Base-by-base conservation (phyloP, 1,284 basidiomycete genomes). In the Waitea zeae region DNA sequence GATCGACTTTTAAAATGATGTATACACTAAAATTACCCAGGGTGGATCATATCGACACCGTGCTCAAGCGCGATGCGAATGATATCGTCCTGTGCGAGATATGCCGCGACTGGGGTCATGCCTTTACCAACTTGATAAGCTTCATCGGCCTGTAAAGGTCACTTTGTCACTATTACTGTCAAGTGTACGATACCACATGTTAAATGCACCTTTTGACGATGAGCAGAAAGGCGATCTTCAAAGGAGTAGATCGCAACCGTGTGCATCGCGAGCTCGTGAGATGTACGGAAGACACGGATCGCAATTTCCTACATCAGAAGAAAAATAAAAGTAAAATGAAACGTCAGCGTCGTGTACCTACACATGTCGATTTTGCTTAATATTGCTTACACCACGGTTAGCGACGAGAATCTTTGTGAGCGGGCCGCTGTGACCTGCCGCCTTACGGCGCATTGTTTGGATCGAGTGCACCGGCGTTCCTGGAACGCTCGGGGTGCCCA, bases 41-140 rank as follows among this genome's bases (percentile, higher is more conserved):
- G 92, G 59, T 97, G 95, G 53, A 99, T 98, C 93, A 98, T 97
- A 54, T 98, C 92, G 28, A 98, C 93, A 28, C 87, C 88, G 59
- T 96, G 89, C 57, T 98, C 92, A 34, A 95, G 67, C 19, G 90
- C 90, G 47, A 90, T 82, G 41, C 77, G 67, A 57, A 99, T 87
- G 57, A 99, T 98, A 51, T 96, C 90, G 46, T 96, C 89, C 54
- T 97, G 92, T 12, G 89, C 82, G 42, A 99, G 80, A 59, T 99
- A 99, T 14, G 95, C 95, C 19, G 68, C 90, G 35, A 98, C 95
- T 27, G 95, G 95, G 12, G 89, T 84, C 39, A 96, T 61, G 17
- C 93, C 93, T 49, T 86, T 88, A 42, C 95, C 95, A 46, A 98
- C 93, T 56, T 92, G 83, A 60, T 97, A 98, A 1, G 93, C 92